phyloP scores from a whole-genome alignment of 805 yeast genomes.

The Wickerhamomyces canadensis region DNA sequence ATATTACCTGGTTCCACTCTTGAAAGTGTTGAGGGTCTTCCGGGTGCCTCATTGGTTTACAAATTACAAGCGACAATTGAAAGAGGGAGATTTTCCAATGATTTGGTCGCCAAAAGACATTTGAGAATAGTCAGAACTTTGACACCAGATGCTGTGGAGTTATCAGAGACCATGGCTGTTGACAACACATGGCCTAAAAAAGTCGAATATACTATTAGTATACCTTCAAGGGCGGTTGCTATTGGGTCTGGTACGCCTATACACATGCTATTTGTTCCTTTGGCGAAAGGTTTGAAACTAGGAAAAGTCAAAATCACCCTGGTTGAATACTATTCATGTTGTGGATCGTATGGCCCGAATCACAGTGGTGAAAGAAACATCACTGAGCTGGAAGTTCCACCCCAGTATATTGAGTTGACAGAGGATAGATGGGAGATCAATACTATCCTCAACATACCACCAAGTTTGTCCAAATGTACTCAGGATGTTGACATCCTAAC shows the following conservation, averaged over 20 bases:
- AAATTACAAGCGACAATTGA: constrained; percentile 76
- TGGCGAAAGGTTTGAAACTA: constrained; percentile 70
- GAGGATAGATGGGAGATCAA: constrained; percentile 74
- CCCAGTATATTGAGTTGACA: constrained; percentile 18
- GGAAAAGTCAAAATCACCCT: constrained; percentile 69
- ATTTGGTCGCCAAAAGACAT: constrained; percentile 61
- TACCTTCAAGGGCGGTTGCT: constrained; percentile 85
- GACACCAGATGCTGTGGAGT: constrained; percentile 80
- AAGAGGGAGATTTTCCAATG: constrained; percentile 69
- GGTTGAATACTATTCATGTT: constrained; percentile 60
- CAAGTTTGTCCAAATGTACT: constrained; percentile 67
- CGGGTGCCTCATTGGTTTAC: constrained; percentile 70
- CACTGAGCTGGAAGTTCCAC: constrained; percentile 41
- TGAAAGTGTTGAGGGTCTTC: constrained; percentile 87
- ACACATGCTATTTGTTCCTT: constrained; percentile 67
- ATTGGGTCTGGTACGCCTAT: constrained; percentile 78
- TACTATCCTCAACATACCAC: constrained; percentile 58
- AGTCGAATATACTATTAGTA: constrained; percentile 81
- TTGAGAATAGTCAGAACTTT: constrained; percentile 80
- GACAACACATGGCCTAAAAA: constrained; percentile 95
- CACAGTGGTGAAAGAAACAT: constrained; percentile 61
- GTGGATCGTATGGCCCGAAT: constrained; percentile 52
- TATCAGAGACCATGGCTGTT: constrained; percentile 87
- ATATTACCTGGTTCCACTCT: constrained; percentile 78
- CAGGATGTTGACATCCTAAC: constrained; percentile 78